These are phyloP conservation scores for Lepidium aucheri DNA, from an alignment of 345 rosid species.

Conservation along the genomic window DNA sequence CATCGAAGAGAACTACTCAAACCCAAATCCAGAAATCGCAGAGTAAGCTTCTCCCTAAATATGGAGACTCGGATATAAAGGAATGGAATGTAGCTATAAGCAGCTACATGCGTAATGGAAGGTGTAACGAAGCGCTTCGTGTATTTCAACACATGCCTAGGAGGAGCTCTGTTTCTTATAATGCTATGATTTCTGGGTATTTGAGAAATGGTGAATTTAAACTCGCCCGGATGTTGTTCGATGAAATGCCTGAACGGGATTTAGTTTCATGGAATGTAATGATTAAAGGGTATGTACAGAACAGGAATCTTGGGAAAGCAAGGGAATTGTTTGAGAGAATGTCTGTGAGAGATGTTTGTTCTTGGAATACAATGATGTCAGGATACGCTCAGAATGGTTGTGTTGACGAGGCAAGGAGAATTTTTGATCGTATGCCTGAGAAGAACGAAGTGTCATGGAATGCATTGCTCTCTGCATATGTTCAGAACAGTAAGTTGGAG, in stretches of 20 bases:
- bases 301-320: slow-evolving; percentile 44
- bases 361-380: slow-evolving; percentile 69
- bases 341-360: slow-evolving; percentile 53
- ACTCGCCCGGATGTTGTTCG: slow-evolving; percentile 42
- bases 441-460: slow-evolving; percentile 56
- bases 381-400: slow-evolving; percentile 58
- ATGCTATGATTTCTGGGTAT: slow-evolving; percentile 51
- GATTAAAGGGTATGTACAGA: slow-evolving; percentile 56
- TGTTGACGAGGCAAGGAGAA: slow-evolving; percentile 40
- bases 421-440: slow-evolving; percentile 46
- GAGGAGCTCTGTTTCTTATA: slow-evolving; percentile 45
- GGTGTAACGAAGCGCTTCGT: slow-evolving; percentile 33
- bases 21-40: slow-evolving; percentile 13
- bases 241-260: slow-evolving; percentile 40
- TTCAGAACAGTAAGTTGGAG: slow-evolving; percentile 52
- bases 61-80: slow-evolving; percentile 37
- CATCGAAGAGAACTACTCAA: slow-evolving; percentile 26
- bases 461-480: slow-evolving; percentile 49
- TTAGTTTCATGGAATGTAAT: slow-evolving; percentile 58
- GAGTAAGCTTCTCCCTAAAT: background rate
- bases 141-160: slow-evolving; percentile 52
- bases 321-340: slow-evolving; percentile 40
- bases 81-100: slow-evolving; percentile 47
- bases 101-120: slow-evolving; percentile 46
- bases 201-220: slow-evolving; percentile 32